Conservation (phyloP, 2,329 filamentous ascomycete genomes). For the Trichoderma arundinaceum region DNA sequence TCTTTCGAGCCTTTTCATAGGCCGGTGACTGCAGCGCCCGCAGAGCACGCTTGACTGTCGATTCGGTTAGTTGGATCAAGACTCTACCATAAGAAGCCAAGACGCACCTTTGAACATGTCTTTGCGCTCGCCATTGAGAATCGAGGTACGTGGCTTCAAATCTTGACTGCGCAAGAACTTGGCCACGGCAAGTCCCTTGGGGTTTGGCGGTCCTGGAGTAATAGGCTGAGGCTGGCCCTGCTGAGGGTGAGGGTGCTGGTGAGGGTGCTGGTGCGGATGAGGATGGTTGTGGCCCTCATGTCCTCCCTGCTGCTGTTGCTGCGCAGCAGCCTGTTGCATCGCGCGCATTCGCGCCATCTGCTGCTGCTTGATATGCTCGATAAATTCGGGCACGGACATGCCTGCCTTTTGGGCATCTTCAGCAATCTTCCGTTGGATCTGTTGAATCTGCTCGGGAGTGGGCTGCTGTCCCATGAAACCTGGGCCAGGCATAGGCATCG, state of each 20-base stretch:
- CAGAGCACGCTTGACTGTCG: constrained; percentile 91
- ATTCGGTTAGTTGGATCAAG: background rate
- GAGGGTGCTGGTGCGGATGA: constrained; percentile 42
- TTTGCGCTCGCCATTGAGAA: constrained; percentile 94
- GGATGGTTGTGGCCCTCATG: constrained; percentile 38
- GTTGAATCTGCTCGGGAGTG: constrained; percentile 81
- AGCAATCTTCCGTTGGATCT: constrained; percentile 82
- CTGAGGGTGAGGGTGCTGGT: constrained; percentile 43
- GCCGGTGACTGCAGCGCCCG: constrained; percentile 86
- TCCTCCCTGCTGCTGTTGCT: constrained; percentile 44
- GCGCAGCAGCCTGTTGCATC: constrained; percentile 50
- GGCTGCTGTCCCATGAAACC: constrained; percentile 56
- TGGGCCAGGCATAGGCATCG: constrained; percentile 42
- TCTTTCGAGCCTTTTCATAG: constrained; percentile 86
- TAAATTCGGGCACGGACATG: constrained; percentile 83
- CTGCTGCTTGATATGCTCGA: constrained; percentile 69
- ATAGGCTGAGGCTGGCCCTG: constrained; percentile 69
- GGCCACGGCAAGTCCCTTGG: constrained; percentile 85
- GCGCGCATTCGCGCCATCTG: constrained; percentile 54
- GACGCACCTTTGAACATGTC: constrained; percentile 91
- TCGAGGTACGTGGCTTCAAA: constrained; percentile 87
- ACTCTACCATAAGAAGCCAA: too few relatives aligned
- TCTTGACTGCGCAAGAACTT: constrained; percentile 84
- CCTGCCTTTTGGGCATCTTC: constrained; percentile 83
- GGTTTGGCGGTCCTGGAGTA: constrained; percentile 80